Base-by-base conservation (phyloP, 2,329 filamentous ascomycete species). In the Pseudogymnoascus destructans region DNA sequence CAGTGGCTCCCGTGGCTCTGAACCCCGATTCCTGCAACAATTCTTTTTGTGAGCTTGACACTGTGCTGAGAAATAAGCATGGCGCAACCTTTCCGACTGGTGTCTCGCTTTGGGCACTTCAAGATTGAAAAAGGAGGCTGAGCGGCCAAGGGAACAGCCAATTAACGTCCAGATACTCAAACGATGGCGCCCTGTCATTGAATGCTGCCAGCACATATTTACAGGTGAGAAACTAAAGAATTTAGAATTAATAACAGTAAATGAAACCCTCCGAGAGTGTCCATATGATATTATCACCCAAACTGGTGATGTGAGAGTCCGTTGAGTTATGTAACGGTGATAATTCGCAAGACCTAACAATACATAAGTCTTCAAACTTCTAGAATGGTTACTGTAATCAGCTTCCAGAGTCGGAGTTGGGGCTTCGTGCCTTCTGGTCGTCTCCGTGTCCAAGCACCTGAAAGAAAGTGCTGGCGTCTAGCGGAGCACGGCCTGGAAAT, bases 61-160 rank as follows among this genome's bases (percentile, higher is more conserved):
- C 27, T 30, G 42, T 52, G 46, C 25, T 52, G 25, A 52, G 10
- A 49, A 52, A 52, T 52, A 52, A 52, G 46, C 46, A 52, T 52
- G 46, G 46, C 8, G 9, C 3, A 52, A 52, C 46, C 4, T 49
- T 52, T 30, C 46, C 46, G 42, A 8, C 25, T 17, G n/a, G 8
- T 27, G 25, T 30, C n/a, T 52, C 25, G 46, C 25, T 52, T 52
- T 52, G 17, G 25, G 23, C 25, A 30, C 2, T 52, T 52, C 19
- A 52, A 30, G 46, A n/a, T 52, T 52, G 46, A 52, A 52, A 52
- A 13, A 25, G 17, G 15, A 30, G 46, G 46, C 46, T 52, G 46
- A 52, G n/a, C n/a, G 4, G 13, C 21, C 21, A 27, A 10, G 21
- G 21, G 40, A 27, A 15, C 42, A 49, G 23, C 42, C 42, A 49